Conservation (phyloP, 371 early-diverging fungal genomes). For the Apophysomyces sp. region DNA sequence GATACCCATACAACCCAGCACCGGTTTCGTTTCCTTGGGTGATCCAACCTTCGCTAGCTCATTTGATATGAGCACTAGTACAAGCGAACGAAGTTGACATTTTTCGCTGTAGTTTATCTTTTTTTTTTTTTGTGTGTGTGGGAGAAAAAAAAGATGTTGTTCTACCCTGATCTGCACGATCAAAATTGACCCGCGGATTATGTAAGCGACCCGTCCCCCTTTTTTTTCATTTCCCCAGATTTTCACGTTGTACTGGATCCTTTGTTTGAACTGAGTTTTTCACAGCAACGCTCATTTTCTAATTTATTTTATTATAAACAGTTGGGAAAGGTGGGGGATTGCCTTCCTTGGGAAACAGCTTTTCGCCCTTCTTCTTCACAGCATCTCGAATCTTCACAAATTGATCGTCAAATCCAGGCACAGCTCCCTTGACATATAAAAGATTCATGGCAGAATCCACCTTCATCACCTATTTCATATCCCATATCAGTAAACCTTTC, state of each 20-base stretch:
- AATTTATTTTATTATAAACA: constrained; percentile 35
- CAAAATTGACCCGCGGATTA: not conserved
- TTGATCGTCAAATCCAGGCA: constrained; percentile 88
- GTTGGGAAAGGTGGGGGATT: constrained; percentile 80
- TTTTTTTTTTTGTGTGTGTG: not conserved
- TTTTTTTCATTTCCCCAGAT: no score
- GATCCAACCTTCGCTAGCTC: not conserved
- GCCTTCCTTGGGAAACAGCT: constrained; percentile 67
- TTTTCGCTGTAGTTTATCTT: not conserved
- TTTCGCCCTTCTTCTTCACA: constrained; percentile 71
- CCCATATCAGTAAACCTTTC: not conserved
- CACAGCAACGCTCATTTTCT: not conserved
- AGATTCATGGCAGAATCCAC: constrained; percentile 84
- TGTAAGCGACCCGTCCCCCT: not conserved
- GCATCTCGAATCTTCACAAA: constrained; percentile 88
- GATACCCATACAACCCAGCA: constrained; percentile 18
- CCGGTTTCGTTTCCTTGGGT: not conserved
- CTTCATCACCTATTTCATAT: constrained; percentile 65
- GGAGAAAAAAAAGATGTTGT: not conserved
- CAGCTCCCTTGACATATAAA: constrained; percentile 88
- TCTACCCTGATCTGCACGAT: not conserved
- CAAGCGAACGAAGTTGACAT: not conserved
- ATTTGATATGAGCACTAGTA: not conserved
- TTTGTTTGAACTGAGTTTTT: not conserved
- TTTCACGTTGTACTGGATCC: not conserved